phyloP scores from a whole-genome alignment of 352 stramenopile genomes.

The Phytophthora sp. region DNA sequence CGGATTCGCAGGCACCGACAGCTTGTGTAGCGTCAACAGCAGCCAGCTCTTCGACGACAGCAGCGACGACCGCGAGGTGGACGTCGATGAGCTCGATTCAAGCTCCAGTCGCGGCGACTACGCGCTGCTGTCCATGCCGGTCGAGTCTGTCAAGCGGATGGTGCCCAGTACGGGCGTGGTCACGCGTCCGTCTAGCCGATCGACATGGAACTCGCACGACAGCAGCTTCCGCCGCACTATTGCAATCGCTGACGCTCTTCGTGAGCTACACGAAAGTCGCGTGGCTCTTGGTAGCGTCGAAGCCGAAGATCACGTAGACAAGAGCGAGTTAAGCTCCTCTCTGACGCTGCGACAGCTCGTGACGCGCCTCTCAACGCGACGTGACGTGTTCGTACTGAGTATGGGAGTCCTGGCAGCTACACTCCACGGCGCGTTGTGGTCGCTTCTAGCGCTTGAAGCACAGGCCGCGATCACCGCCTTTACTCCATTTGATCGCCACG shows the following conservation, averaged over 20 bases:
- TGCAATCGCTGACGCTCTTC: conserved; percentile 27
- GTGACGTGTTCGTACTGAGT: conserved; percentile 31
- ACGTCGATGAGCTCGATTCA: conserved; percentile 29
- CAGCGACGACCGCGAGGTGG: conserved; percentile 25
- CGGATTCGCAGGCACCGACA: conserved; percentile 31
- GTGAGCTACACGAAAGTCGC: conserved; percentile 32
- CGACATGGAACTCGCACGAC: conserved; percentile 6
- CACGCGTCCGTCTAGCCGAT: conserved; percentile 9
- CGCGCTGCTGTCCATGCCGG: conserved; percentile 34
- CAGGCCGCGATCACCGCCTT: conserved; percentile 18
- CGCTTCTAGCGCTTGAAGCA: conserved; percentile 8
- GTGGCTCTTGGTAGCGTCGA: neutral
- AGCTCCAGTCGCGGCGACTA: conserved; percentile 34
- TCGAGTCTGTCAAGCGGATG: conserved; percentile 23
- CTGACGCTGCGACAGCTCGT: conserved; percentile 23
- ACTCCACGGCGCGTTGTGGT: conserved; percentile 31
- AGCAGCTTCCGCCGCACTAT: conserved; percentile 18
- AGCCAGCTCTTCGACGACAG: conserved; percentile 37
- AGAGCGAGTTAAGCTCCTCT: neutral
- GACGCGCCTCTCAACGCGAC: conserved; percentile 13
- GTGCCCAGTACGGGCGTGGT: conserved; percentile 23
- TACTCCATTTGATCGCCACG: conserved; percentile 15
- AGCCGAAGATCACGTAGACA: conserved; percentile 12
- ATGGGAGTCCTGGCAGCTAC: conserved; percentile 27
- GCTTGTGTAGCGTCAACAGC: conserved; percentile 35